phyloP scores from a whole-genome alignment of 345 rosid genomes.

The Populus alba region DNA sequence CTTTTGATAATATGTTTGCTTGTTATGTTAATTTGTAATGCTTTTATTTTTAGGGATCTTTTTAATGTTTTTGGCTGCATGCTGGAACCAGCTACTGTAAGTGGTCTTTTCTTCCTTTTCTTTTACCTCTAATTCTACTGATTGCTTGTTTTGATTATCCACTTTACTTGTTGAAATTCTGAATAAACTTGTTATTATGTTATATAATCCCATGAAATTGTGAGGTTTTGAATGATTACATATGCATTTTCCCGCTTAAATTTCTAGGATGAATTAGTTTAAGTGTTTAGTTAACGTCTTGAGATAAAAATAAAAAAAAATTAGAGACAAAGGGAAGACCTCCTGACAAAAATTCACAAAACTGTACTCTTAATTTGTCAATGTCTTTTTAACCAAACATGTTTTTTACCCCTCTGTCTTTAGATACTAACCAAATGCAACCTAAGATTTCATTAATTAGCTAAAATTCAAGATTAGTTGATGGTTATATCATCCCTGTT shows the following conservation, averaged over 20 bases:
- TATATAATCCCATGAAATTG: background rate
- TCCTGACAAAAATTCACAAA: no score
- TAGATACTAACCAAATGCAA: no score
- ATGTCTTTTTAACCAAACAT: no score
- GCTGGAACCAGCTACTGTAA: slow-evolving; percentile 83
- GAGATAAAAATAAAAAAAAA: no score
- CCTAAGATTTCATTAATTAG: background rate
- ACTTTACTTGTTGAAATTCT: background rate
- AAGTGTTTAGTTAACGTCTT: no score
- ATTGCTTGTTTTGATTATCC: background rate
- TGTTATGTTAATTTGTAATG: background rate
- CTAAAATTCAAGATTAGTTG: no score
- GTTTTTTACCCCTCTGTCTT: no score
- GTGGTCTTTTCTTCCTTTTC: slow-evolving; percentile 12
- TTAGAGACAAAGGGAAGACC: no score
- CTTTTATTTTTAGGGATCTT: slow-evolving; percentile 52
- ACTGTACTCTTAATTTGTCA: no score
- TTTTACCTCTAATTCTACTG: background rate
- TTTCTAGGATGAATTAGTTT: background rate
- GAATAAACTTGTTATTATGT: background rate
- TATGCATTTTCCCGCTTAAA: background rate
- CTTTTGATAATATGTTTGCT: background rate
- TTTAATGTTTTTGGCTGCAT: slow-evolving; percentile 76
- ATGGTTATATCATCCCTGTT: background rate
- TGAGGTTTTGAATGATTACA: background rate